Conservation (phyloP, 176 grass and related monocot genomes). For the Calamus simplicifolius region DNA sequence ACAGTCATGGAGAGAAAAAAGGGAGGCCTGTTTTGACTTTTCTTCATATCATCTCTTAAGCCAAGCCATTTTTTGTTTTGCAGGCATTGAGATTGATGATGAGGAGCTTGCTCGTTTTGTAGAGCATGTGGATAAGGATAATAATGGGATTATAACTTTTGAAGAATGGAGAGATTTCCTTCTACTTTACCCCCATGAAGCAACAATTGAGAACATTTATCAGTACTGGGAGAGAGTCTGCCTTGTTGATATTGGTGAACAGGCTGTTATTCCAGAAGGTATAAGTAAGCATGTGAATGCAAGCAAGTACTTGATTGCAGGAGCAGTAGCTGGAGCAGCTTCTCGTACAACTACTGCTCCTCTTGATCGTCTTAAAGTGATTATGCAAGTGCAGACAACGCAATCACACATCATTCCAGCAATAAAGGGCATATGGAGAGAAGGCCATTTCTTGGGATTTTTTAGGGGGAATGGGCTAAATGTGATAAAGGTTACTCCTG, state of each 20-base stretch:
- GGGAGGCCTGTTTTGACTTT: no score
- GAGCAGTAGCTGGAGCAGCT: constrained; percentile 61
- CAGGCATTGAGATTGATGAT: constrained; percentile 84
- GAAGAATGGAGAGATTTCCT: constrained; percentile 98
- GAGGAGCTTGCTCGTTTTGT: constrained; percentile 75
- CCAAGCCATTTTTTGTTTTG: constrained; percentile 26
- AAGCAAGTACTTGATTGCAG: constrained; percentile 79
- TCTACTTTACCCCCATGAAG: constrained; percentile 84
- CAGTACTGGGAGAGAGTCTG: constrained; percentile 89
- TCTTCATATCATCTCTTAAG: constrained; percentile 23
- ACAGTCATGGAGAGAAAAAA: no score
- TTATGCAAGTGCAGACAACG: constrained; percentile 70
- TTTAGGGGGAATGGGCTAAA: constrained; percentile 88
- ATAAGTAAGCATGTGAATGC: constrained; percentile 69
- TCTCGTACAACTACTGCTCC: constrained; percentile 78
- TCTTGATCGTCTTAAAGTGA: constrained; percentile 75
- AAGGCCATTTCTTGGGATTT: constrained; percentile 46
- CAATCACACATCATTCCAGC: constrained; percentile 28
- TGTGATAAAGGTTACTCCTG: constrained; percentile 82
- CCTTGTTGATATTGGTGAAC: constrained; percentile 78
- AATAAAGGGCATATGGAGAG: constrained; percentile 62
- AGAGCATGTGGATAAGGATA: constrained; percentile 92
- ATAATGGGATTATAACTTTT: constrained; percentile 90
- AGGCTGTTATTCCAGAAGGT: constrained; percentile 67
- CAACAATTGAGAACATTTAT: constrained; percentile 83